These are phyloP conservation scores for Blastocystis hominis DNA, from an alignment of 352 stramenopile genomes.

Conservation along the genomic window DNA sequence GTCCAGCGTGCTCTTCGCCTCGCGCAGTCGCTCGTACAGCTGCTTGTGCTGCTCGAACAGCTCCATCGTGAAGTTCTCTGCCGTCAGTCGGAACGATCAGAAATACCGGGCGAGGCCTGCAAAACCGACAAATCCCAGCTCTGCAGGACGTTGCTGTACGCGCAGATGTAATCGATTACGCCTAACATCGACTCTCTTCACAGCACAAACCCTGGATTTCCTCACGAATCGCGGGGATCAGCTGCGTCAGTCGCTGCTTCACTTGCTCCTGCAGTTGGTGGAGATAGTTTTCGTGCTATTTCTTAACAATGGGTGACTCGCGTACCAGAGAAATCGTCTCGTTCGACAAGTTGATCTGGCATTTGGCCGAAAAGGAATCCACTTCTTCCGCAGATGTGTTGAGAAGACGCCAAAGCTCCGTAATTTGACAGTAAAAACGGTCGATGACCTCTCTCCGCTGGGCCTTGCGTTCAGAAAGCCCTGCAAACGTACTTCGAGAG, in stretches of 20 bases:
- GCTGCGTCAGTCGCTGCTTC: not conserved
- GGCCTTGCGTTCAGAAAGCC: no score
- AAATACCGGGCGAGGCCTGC: not conserved
- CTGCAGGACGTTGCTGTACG: not conserved
- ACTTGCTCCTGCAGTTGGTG: not conserved
- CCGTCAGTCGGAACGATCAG: not conserved
- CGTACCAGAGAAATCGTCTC: not conserved
- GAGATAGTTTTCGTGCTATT: slow-evolving; percentile 1
- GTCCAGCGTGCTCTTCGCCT: not conserved
- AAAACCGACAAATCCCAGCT: not conserved
- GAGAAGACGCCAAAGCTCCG: not conserved
- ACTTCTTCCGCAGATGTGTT: not conserved
- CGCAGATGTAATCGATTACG: not conserved
- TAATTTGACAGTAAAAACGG: not conserved
- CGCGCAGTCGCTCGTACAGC: not conserved
- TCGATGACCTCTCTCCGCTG: not conserved
- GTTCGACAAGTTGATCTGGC: not conserved
- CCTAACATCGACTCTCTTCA: not conserved
- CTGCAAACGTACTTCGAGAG: no score
- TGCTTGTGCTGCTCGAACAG: slow-evolving; percentile 42
- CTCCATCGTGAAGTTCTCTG: slow-evolving; percentile 1
- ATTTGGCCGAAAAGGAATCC: not conserved
- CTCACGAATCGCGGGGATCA: not conserved
- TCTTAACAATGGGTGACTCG: not conserved
- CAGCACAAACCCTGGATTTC: not conserved